These are phyloP conservation scores for Cornus suecica DNA, from an alignment of 148 eudicot species.

Conservation along the genomic window DNA sequence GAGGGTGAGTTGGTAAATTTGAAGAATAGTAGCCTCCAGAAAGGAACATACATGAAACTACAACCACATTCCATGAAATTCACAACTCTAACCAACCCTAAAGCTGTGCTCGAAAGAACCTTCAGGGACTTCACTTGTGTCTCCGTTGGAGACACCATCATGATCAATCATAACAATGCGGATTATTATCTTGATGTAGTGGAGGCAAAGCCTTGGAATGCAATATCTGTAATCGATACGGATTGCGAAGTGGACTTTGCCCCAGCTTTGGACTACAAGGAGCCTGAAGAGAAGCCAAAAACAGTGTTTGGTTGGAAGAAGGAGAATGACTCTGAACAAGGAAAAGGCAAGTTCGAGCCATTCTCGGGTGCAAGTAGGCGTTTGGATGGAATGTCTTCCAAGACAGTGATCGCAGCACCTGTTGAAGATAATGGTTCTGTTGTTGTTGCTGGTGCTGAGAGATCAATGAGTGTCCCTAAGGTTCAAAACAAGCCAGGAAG, in stretches of 20 bases:
- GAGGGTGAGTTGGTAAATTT: slow-evolving; percentile 9
- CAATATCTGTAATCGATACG: slow-evolving; percentile 8
- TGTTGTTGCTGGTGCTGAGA: not conserved
- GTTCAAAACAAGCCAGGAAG: not conserved
- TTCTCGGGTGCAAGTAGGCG: slow-evolving; percentile 12
- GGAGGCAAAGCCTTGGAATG: slow-evolving; percentile 15
- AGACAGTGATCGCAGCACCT: too few species aligned
- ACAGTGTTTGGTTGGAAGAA: not conserved
- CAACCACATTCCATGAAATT: slow-evolving; percentile 20
- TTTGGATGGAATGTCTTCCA: slow-evolving; percentile 2
- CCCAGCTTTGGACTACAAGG: slow-evolving; percentile 18
- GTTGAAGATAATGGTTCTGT: not conserved
- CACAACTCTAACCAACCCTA: not conserved
- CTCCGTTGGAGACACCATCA: slow-evolving; percentile 17
- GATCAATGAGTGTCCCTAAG: too few species aligned
- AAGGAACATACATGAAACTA: slow-evolving; percentile 16
- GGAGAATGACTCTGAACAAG: not conserved
- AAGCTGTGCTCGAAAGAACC: slow-evolving; percentile 10
- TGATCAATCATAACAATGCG: slow-evolving; percentile 3
- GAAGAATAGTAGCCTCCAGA: not conserved
- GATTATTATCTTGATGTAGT: slow-evolving; percentile 7
- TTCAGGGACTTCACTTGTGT: slow-evolving; percentile 14
- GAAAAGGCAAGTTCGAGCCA: slow-evolving; percentile 13
- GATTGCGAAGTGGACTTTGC: slow-evolving; percentile 22
- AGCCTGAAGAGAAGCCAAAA: slow-evolving; percentile 19